Base-by-base conservation (phyloP, 1,139 yeast species). In the Debaryomycetaceae sp. region DNA sequence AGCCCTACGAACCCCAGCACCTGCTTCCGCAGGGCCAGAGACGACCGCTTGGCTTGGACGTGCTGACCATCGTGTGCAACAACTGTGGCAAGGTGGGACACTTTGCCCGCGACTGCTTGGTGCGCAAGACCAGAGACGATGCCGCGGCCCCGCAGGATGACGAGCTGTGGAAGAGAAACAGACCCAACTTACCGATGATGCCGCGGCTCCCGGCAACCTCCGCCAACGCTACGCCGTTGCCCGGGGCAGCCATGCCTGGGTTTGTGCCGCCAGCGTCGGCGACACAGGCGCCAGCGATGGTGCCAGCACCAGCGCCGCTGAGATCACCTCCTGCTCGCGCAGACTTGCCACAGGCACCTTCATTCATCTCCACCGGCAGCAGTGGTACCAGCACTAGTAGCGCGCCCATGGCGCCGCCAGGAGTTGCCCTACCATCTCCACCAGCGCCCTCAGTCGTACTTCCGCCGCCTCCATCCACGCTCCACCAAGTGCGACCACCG, bases 81-180 rank as follows among this genome's bases (percentile, higher is more conserved):
- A 65, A 67, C 15, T 91, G 97, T 68, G 94, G 94, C 3, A 73
- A 73, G 32, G 65, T 73, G 18, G 98, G 97, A 0, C 97, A 91
- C 59, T 77, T 80, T 45, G 88, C 95, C 1, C 68, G 89, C 37
- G 97, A 91, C 58, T 91, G 97, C 67, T 77, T 71, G 39, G 43
- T 47, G 29, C 48, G 41, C 22, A 31, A 23, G 16, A 10, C 14
- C 16, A 10, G 23, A 16, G 20, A 9, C 21, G 30, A 35, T 8
- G 38, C 28, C 8, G 25, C 29, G 15, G 27, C 28, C 15, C 29
- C 30, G 9, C 15, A 4, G 11, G 31, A 20, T 21, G 23, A 29
- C 18, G 14, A 27, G 23, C n/a, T 28, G 18, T 22, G 18, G 27
- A 34, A 27, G 18, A 28, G 12, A 15, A 20, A 9, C 12, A 26